Conservation (phyloP, 768 basidiomycete species). For the Boletus edulis region DNA sequence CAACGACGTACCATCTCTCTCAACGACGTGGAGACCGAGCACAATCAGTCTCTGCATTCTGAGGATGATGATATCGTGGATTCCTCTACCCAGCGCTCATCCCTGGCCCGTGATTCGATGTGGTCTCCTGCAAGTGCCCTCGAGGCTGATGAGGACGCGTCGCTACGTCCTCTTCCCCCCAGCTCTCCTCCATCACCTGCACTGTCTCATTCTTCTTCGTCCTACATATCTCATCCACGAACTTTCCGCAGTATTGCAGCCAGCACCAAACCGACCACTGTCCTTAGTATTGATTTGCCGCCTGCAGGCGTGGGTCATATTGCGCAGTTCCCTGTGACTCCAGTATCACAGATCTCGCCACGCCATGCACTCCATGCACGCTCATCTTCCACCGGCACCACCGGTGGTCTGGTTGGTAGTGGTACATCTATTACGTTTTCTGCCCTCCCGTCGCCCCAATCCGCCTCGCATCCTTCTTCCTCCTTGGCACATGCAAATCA, state of each 20-base stretch:
- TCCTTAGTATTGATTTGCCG: conserved; percentile 84
- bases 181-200: conserved; percentile 86
- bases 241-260: conserved; percentile 82
- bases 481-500: conserved; percentile 22
- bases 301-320: conserved; percentile 88
- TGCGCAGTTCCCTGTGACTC: conserved; percentile 75
- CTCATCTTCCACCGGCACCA: conserved; percentile 55
- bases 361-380: conserved; percentile 61
- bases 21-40: conserved; percentile 53
- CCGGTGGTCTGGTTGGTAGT: conserved; percentile 41
- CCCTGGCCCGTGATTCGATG: conserved; percentile 66
- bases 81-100: conserved; percentile 52
- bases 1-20: conserved; percentile 64
- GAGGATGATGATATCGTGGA: conserved; percentile 43
- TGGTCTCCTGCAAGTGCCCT: conserved; percentile 76
- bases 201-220: conserved; percentile 79
- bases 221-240: conserved; percentile 76
- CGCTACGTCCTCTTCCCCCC: conserved; percentile 85
- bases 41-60: conserved; percentile 33
- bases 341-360: conserved; percentile 45
- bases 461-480: conserved; percentile 45
- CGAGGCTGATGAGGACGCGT: conserved; percentile 95
- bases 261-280: conserved; percentile 92
- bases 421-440: conserved; percentile 73
- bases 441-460: conserved; percentile 50